Evolutionary conservation across 768 basidiomycete species (phyloP).

Genomic region (Rhodotorula toruloides): DNA sequence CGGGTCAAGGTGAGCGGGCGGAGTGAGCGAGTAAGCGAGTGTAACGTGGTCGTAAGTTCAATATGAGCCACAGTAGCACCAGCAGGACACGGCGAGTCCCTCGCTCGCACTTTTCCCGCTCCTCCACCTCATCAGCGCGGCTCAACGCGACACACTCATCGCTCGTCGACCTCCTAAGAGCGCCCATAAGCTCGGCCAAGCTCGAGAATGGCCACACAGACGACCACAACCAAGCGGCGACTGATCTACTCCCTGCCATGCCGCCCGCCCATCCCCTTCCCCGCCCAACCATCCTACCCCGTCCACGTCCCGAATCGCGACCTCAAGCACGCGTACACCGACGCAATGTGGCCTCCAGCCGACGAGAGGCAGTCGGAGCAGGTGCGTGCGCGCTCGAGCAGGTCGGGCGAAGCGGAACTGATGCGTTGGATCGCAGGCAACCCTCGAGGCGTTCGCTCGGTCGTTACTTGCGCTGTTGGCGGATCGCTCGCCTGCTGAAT

Average conservation of each 20-base stretch:
- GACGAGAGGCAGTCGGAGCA: neutral
- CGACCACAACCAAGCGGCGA: neutral
- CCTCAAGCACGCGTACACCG: slow-evolving; percentile 22
- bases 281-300: slow-evolving; percentile 16
- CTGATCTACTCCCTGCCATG: slow-evolving; percentile 22
- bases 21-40: too few species aligned
- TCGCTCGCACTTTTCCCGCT: neutral
- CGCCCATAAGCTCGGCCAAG: neutral
- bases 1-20: neutral
- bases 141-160: neutral
- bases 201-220: neutral
- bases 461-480: slow-evolving; percentile 15
- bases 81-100: too few species aligned
- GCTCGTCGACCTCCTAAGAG: too few species aligned
- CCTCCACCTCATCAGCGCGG: neutral
- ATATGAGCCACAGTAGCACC: too few species aligned
- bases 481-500: neutral
- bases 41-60: too few species aligned
- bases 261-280: slow-evolving; percentile 25
- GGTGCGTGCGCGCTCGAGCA: neutral
- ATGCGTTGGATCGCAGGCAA: neutral
- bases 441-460: slow-evolving; percentile 29
- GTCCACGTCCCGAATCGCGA: slow-evolving; percentile 20
- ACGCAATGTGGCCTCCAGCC: slow-evolving; percentile 15
- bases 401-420: neutral